Base-by-base conservation (phyloP, 208 protist species). In the Leishmania arabica region DNA sequence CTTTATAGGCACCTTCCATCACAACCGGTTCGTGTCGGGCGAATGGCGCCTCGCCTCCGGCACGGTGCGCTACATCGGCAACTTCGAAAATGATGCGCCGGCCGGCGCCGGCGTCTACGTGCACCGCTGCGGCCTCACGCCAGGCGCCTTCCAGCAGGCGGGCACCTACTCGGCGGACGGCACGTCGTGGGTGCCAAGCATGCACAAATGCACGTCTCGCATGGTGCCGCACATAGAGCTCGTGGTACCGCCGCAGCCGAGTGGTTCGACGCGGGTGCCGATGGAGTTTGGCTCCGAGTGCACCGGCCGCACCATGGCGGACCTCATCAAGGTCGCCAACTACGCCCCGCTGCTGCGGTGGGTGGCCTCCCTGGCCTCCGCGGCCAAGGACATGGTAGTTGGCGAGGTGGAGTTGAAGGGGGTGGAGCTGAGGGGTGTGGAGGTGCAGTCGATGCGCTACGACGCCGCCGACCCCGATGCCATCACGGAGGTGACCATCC, bases 31-130 rank as follows among this genome's bases (percentile, higher is more conserved):
- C 76, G 82, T 93, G 8, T 84, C 88, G 21, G 95, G 95, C 1
- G 95, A 98, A 76, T 98, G 95, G 93, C 84, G 88, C 3, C 90
- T 98, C 11, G 91, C 93, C 3, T 93, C 86, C 6, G 92, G 92
- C 40, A 91, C 83, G 56, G 88, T 91, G 58, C 88, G 90, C 27
- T 98, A 97, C 84, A 82, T 93, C 69, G 95, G 95, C 75, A 96
- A 92, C 83, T 98, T 98, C 84, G 82, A 85, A 53, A 86, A 91
- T 17, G 90, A 92, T 80, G 84, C 84, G 34, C 95, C 95, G 49
- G 84, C 90, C 71, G 93, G 93, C 53, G 86, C 92, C 27, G 95
- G 95, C 47, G 87, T 96, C n/a, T 98, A 94, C 80, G 81, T 95
- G 49, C 93, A 97, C 84, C 91, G 91, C 76, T 90, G 90, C 80